Evolutionary conservation across 495 filamentous ascomycete species (phyloP).

Genomic region (Trichoderma parareesei): DNA sequence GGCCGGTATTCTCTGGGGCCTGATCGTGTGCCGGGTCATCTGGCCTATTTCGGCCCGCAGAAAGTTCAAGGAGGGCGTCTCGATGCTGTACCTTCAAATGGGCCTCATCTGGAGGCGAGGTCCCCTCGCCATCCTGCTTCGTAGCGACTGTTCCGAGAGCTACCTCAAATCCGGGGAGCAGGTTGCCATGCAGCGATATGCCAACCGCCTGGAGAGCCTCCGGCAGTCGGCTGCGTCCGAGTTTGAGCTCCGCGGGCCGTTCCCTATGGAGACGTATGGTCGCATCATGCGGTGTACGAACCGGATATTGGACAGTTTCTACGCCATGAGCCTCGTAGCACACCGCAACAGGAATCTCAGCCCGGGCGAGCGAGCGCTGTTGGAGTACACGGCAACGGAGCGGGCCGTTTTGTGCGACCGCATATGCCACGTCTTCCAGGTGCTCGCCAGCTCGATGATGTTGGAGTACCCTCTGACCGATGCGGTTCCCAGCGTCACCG

Average conservation of each 20-base stretch:
- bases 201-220: conserved; percentile 59
- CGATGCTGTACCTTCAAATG: conserved; percentile 85
- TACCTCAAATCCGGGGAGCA: conserved; percentile 84
- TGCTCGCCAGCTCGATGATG: conserved; percentile 86
- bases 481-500: conserved; percentile 70
- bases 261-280: conserved; percentile 61
- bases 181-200: conserved; percentile 50
- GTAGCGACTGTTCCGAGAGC: conserved; percentile 41
- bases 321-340: conserved; percentile 91
- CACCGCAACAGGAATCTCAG: conserved; percentile 70
- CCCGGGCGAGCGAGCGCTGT: conserved; percentile 70
- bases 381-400: conserved; percentile 72
- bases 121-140: conserved; percentile 69
- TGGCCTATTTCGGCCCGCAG: conserved; percentile 87
- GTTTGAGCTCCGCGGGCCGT: conserved; percentile 77
- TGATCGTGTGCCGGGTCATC: conserved; percentile 80
- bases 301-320: conserved; percentile 81
- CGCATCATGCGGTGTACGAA: conserved; percentile 70
- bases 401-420: conserved; percentile 68
- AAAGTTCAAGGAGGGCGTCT: conserved; percentile 80
- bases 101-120: conserved; percentile 92
- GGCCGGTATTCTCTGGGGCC: conserved; percentile 81
- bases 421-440: conserved; percentile 90
- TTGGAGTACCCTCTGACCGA: conserved; percentile 88
- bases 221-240: conserved; percentile 65